Base-by-base conservation (phyloP, 2,329 filamentous ascomycete species). In the Gliomastix tumulicola region DNA sequence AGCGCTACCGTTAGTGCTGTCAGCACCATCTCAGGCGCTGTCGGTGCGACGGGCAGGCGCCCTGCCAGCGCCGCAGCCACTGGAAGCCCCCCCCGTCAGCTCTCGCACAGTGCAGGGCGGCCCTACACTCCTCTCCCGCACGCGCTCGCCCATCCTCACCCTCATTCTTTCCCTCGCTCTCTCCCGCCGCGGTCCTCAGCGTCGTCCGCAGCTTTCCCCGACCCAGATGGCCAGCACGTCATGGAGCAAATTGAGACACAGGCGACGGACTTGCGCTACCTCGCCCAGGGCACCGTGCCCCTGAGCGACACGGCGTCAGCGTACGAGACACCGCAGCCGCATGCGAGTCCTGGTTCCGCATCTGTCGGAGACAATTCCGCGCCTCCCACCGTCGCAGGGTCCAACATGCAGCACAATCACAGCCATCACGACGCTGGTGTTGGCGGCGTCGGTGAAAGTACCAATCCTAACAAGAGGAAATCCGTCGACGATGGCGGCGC, bases 161-260 rank as follows among this genome's bases (percentile, higher is more conserved):
- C n/a, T n/a, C n/a, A n/a, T n/a, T n/a, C n/a, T n/a, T n/a, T n/a
- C n/a, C n/a, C n/a, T n/a, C n/a, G n/a, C n/a, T n/a, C n/a, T n/a
- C n/a, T n/a, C n/a, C n/a, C n/a, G n/a, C n/a, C n/a, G n/a, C n/a
- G n/a, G n/a, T n/a, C n/a, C n/a, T n/a, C n/a, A n/a, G n/a, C n/a
- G n/a, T n/a, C n/a, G n/a, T n/a, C n/a, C n/a, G n/a, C n/a, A n/a
- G n/a, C n/a, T n/a, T n/a, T n/a, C n/a, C n/a, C n/a, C n/a, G n/a
- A n/a, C n/a, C n/a, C n/a, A n/a, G n/a, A n/a, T n/a, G 23, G 30
- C 12, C n/a, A 34, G 6, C 19, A 8, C 30, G 16, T 9, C 30
- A 75, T 75, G 71, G 69, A 75, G 50, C 69, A 68, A 52, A 67
- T 74, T 46, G 68, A 73, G 50, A 65, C 61, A 39, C 71, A 74